Evolutionary conservation across 208 protist species (phyloP).

Genomic region (Leishmania martiniquensis): DNA sequence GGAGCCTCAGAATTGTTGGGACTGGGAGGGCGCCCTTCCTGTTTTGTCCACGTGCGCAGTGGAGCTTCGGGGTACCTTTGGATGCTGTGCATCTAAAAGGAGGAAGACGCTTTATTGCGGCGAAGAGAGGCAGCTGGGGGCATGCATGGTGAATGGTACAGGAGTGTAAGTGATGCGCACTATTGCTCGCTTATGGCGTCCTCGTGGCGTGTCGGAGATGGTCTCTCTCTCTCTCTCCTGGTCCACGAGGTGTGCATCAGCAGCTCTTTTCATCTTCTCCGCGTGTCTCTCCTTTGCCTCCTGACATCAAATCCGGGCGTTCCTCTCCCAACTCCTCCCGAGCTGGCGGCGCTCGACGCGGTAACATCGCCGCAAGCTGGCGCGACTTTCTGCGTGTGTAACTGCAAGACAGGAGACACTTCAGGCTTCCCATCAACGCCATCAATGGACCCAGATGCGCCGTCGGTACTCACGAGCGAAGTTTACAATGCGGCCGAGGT

Average conservation of each 20-base stretch:
- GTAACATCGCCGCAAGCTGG: not conserved
- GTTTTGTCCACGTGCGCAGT: too few relatives aligned
- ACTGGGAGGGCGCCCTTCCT: too few relatives aligned
- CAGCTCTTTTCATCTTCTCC: not conserved
- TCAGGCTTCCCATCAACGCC: not conserved
- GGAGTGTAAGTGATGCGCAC: not conserved
- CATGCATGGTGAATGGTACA: too few relatives aligned
- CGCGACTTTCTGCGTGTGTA: not conserved
- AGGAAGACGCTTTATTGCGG: too few relatives aligned
- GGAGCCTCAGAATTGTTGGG: too few relatives aligned
- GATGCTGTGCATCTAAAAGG: too few relatives aligned
- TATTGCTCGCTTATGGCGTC: not conserved
- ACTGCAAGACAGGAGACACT: too few relatives aligned
- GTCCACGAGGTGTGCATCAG: not conserved
- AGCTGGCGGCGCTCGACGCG: not conserved
- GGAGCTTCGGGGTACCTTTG: too few relatives aligned
- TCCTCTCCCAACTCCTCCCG: not conserved
- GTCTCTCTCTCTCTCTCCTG: not conserved
- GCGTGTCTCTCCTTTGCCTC: not conserved
- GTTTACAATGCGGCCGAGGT: slow-evolving; percentile 87
- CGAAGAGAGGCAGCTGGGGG: too few relatives aligned
- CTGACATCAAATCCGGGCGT: not conserved
- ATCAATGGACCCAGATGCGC: slow-evolving; percentile 22
- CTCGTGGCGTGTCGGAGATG: too few relatives aligned
- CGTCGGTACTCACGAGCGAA: slow-evolving; percentile 89